These are phyloP conservation scores for Tremella fuciformis DNA, from an alignment of 768 basidiomycete genomes.

Conservation along the genomic window DNA sequence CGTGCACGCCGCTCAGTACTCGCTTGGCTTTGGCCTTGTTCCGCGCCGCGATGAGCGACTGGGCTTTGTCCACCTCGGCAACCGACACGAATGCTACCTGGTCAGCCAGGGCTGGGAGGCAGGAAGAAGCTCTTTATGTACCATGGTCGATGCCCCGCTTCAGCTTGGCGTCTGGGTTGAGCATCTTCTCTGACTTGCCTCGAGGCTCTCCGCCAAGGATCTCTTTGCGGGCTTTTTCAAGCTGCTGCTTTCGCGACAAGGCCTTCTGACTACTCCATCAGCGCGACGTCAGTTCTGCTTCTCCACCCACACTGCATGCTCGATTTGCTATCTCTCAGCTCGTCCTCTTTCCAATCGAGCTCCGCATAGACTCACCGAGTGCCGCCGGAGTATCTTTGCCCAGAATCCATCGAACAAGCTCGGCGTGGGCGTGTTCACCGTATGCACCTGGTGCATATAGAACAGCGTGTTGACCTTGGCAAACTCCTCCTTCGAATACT, in stretches of 20 bases:
- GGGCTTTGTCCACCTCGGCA: conserved; percentile 1
- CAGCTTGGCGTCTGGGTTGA: conserved; percentile 2
- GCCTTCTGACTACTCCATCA: background rate
- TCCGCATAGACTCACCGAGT: conserved; percentile 1
- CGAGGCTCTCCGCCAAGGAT: background rate
- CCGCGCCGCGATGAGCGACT: background rate
- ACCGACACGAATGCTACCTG: conserved; percentile 6
- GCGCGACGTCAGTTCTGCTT: background rate
- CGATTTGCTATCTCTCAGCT: conserved; percentile 1
- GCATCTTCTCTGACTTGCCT: background rate
- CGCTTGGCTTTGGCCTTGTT: background rate
- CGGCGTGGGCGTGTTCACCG: conserved; percentile 1
- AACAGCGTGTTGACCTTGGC: conserved; percentile 4
- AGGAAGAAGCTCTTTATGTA: background rate
- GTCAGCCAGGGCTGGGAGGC: background rate
- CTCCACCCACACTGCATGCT: background rate
- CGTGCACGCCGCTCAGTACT: background rate
- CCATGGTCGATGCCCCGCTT: background rate
- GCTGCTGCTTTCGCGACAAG: background rate
- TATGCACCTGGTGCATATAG: conserved; percentile 3
- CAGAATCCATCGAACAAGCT: conserved; percentile 1
- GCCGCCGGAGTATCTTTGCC: conserved; percentile 2
- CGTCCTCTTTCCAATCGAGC: background rate
- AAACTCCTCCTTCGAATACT: background rate
- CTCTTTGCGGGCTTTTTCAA: background rate